Conservation (phyloP, 352 stramenopile genomes). For the Saprolegnia parasitica region DNA sequence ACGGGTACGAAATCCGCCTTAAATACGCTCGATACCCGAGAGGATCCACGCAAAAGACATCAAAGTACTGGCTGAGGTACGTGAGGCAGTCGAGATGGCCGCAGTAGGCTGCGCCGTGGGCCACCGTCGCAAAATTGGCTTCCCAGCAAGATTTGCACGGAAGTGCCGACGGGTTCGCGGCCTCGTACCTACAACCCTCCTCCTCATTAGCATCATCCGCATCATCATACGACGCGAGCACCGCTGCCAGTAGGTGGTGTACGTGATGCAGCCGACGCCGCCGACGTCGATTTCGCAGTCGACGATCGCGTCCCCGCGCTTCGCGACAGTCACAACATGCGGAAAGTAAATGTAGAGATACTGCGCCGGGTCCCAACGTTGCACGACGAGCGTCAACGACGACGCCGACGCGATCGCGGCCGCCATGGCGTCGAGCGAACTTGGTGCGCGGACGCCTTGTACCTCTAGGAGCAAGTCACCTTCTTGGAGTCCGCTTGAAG, state of each 20-base stretch:
- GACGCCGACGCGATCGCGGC: background rate
- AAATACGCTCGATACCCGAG: constrained; percentile 34
- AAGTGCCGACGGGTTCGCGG: constrained; percentile 5
- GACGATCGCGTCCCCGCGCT: background rate
- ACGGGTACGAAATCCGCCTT: no score
- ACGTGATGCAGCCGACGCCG: constrained; percentile 5
- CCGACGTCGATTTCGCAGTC: background rate
- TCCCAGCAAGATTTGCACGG: constrained; percentile 57
- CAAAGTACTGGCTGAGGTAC: constrained; percentile 27
- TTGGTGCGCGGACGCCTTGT: background rate
- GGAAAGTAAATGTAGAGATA: constrained; percentile 18
- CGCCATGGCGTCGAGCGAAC: background rate
- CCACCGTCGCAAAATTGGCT: constrained; percentile 43
- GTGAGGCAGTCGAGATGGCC: constrained; percentile 49
- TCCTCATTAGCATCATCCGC: background rate
- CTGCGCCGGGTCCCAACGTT: constrained; percentile 13
- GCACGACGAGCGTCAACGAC: constrained; percentile 5
- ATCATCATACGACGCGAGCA: background rate
- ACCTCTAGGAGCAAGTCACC: constrained; percentile 19
- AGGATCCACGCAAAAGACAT: constrained; percentile 34
- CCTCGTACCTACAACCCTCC: constrained; percentile 19
- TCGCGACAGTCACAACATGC: background rate
- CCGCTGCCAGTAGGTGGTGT: constrained; percentile 19
- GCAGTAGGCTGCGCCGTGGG: constrained; percentile 52
- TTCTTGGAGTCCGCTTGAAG: background rate